Evolutionary conservation across 495 filamentous ascomycete species (phyloP).

Genomic region (Hypoxylon lienhwacheense): DNA sequence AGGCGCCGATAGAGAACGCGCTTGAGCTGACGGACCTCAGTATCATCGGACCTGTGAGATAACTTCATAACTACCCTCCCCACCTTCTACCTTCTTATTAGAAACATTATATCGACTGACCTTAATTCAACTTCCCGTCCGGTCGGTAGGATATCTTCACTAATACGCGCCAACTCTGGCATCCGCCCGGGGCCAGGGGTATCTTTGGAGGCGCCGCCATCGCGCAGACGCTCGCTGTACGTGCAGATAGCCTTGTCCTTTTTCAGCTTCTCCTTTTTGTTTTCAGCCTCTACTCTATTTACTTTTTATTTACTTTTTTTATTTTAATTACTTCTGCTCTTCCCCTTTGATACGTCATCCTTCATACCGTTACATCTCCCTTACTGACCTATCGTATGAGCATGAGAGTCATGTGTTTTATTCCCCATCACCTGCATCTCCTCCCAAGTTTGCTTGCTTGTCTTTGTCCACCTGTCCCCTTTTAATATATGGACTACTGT

Average conservation of each 20-base stretch:
- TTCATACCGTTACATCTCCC: too few relatives aligned
- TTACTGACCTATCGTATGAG: too few relatives aligned
- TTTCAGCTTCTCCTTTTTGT: background rate
- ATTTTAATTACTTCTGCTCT: too few relatives aligned
- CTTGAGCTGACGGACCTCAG: conserved; percentile 78
- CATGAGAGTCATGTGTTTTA: too few relatives aligned
- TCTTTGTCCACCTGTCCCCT: too few relatives aligned
- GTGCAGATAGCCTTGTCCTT: background rate
- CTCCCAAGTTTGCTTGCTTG: too few relatives aligned
- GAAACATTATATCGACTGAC: background rate
- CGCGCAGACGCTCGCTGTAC: conserved; percentile 77
- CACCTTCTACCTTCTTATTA: background rate
- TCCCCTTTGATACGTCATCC: too few relatives aligned
- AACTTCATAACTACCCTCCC: background rate
- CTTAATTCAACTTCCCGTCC: conserved; percentile 2
- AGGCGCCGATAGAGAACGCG: conserved; percentile 83
- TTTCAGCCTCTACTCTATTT: background rate
- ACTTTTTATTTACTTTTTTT: background rate
- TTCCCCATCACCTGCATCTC: too few relatives aligned
- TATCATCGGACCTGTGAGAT: conserved; percentile 75
- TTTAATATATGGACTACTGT: too few relatives aligned
- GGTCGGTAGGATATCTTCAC: conserved; percentile 79
- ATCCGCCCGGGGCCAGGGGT: conserved; percentile 85
- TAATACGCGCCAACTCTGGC: conserved; percentile 87
- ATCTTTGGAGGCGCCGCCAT: conserved; percentile 94